A percentile compares a stretch with the other conserved stretches of the same genome.
Conservation (phyloP, 2,329 filamentous ascomycete genomes). For the Penicillium polonicum region DNA sequence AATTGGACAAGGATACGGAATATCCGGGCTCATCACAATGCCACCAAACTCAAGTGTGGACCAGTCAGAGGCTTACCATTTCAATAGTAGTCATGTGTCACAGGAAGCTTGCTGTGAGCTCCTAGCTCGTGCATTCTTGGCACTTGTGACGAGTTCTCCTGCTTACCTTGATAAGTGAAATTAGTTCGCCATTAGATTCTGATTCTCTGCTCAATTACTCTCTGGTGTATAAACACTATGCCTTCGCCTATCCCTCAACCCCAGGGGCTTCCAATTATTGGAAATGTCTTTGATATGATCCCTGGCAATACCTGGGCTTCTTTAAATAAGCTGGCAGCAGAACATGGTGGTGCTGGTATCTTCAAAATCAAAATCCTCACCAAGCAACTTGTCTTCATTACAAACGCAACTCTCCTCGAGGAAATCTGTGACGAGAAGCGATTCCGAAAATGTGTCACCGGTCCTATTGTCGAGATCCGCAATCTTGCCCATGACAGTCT, state of each 20-base stretch:
- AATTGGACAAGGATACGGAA: background rate
- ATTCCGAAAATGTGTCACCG: slow-evolving; percentile 56
- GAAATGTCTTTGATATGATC: slow-evolving; percentile 54
- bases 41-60: background rate
- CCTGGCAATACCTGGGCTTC: slow-evolving; percentile 52
- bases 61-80: background rate
- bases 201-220: background rate
- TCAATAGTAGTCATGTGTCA: background rate
- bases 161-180: background rate
- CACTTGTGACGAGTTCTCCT: background rate
- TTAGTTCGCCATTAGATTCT: background rate
- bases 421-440: slow-evolving; percentile 66
- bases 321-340: slow-evolving; percentile 49
- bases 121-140: background rate
- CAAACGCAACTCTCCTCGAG: slow-evolving; percentile 57
- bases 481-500: slow-evolving; percentile 64
- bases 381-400: slow-evolving; percentile 51
- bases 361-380: slow-evolving; percentile 55
- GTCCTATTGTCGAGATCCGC: slow-evolving; percentile 56
- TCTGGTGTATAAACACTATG: slow-evolving; percentile 26
- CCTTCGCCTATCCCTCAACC: slow-evolving; percentile 53
- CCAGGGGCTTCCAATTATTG: slow-evolving; percentile 51
- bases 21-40: background rate
- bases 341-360: slow-evolving; percentile 56
- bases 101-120: background rate